phyloP scores from a whole-genome alignment of 768 basidiomycete genomes.

The Leucocoprinus leucothites region DNA sequence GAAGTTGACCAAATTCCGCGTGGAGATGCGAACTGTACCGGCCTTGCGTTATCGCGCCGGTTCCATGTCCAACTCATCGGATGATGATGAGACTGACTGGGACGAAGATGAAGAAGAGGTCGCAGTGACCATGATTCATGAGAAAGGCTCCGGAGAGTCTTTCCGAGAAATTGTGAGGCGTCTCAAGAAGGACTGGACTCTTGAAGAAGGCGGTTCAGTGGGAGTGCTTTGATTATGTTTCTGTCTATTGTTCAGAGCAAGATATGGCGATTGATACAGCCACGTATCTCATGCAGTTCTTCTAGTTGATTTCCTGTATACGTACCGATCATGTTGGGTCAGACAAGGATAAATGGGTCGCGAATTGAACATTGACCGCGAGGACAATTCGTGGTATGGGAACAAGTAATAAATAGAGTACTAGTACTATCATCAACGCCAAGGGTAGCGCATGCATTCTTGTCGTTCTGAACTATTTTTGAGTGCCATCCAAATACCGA shows the following conservation, averaged over 20 bases:
- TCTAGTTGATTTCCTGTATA: background rate
- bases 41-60: background rate
- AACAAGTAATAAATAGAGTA: conserved; percentile 7
- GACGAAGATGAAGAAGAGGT: conserved; percentile 35
- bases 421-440: background rate
- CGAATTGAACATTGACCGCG: background rate
- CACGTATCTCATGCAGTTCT: too few species aligned
- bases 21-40: conserved; percentile 55
- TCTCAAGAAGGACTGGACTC: conserved; percentile 67
- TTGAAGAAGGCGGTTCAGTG: conserved; percentile 33
- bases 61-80: background rate
- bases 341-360: background rate
- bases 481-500: background rate
- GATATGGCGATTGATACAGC: background rate
- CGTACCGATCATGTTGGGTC: conserved; percentile 2
- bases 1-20: conserved; percentile 79
- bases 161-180: conserved; percentile 74
- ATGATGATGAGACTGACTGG: conserved; percentile 31
- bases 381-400: conserved; percentile 2
- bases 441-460: conserved; percentile 9
- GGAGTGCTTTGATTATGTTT: conserved; percentile 5
- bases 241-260: background rate
- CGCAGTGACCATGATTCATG: conserved; percentile 66
- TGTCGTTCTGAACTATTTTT: conserved; percentile 5
- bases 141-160: conserved; percentile 82